These are phyloP conservation scores for Periglandula ipomoeae DNA, from an alignment of 2,329 filamentous ascomycete genomes.

Conservation along the genomic window DNA sequence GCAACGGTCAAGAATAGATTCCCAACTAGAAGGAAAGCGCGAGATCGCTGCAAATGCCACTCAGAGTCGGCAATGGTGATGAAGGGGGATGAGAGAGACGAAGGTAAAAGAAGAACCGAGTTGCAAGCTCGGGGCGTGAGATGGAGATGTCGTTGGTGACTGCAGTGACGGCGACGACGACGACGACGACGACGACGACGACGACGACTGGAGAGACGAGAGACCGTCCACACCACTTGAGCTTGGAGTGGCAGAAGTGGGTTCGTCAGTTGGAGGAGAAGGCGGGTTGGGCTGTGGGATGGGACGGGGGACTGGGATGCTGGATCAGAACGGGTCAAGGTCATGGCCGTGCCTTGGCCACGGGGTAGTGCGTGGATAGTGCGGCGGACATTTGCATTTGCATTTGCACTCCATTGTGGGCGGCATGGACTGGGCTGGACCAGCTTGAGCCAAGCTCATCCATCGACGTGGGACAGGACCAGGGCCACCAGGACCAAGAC, in stretches of 20 bases:
- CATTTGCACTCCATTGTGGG: neutral
- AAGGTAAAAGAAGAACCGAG: neutral
- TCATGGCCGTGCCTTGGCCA: too few species aligned
- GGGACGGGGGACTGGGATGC: neutral
- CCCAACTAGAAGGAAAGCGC: neutral
- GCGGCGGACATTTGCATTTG: neutral
- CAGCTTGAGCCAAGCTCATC: neutral
- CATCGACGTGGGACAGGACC: too few species aligned
- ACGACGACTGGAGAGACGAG: neutral
- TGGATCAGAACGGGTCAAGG: too few species aligned
- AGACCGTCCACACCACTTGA: neutral
- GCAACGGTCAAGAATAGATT: neutral
- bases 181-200: too few species aligned
- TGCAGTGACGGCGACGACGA: too few species aligned
- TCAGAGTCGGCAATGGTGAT: neutral
- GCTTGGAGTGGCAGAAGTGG: constrained; percentile 3
- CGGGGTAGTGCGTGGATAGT: too few species aligned
- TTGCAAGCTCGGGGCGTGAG: neutral
- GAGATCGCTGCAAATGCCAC: neutral
- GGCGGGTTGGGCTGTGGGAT: too few species aligned
- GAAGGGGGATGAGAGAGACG: neutral
- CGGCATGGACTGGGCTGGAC: too few species aligned
- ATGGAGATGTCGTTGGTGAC: neutral
- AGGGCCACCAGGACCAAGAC: too few species aligned
- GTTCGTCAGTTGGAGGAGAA: neutral